A percentile compares a stretch with the other conserved stretches of the same genome.
Conservation (phyloP, 305 asterid genomes). For the Fraxinus nigra region DNA sequence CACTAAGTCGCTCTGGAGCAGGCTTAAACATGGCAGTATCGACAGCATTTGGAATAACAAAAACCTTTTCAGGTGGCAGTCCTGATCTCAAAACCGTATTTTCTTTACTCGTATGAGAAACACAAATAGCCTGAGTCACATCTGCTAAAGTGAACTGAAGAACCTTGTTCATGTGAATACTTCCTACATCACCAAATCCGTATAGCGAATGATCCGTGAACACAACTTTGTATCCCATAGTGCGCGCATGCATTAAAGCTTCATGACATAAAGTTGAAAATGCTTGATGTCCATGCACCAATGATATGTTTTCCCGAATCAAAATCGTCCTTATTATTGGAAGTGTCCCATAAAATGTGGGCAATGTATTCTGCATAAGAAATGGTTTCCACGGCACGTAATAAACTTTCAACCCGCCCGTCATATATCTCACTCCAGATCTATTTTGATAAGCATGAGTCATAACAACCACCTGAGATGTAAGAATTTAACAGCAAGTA, state of each 20-base stretch:
- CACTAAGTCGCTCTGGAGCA: slow-evolving; percentile 63
- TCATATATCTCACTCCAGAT: slow-evolving; percentile 94
- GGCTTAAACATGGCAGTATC: slow-evolving; percentile 95
- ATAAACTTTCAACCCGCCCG: slow-evolving; percentile 85
- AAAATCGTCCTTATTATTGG: slow-evolving; percentile 81
- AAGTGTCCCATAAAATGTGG: slow-evolving; percentile 87
- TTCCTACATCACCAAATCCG: slow-evolving; percentile 95
- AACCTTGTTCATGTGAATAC: slow-evolving; percentile 98
- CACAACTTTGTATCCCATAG: slow-evolving; percentile 93
- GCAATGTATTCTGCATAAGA: slow-evolving; percentile 88
- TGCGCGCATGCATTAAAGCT: slow-evolving; percentile 93
- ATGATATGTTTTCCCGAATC: slow-evolving; percentile 77
- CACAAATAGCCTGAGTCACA: slow-evolving; percentile 94
- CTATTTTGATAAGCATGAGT: slow-evolving; percentile 90
- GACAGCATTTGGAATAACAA: slow-evolving; percentile 93
- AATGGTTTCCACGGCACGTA: slow-evolving; percentile 91
- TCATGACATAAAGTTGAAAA: slow-evolving; percentile 96
- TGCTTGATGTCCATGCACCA: slow-evolving; percentile 96
- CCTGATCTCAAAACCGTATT: slow-evolving; percentile 93
- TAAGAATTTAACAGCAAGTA: slow-evolving; percentile 15
- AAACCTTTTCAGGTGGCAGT: slow-evolving; percentile 91
- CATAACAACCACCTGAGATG: slow-evolving; percentile 79
- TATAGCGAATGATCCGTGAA: slow-evolving; percentile 98
- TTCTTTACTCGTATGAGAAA: slow-evolving; percentile 95
- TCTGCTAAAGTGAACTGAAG: slow-evolving; percentile 92